Evolutionary conservation across 345 rosid genomes (phyloP), one percentile per base, ranked within the genome.

Genomic region (Linum usitatissimum): DNA sequence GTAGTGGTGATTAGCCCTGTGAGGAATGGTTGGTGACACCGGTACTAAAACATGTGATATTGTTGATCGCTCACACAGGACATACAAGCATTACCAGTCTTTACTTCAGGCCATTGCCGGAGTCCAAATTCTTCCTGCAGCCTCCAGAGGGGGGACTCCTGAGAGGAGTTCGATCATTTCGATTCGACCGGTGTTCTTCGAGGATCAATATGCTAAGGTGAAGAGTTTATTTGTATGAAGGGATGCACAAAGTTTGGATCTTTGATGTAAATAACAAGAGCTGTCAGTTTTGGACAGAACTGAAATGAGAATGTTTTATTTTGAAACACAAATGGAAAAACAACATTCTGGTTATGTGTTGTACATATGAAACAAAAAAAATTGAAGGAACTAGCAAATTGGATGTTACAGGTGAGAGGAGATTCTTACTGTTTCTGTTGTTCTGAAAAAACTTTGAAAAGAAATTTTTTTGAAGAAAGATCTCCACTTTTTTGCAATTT

Each of bases 141-240:
- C 99, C 99, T 7, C 94, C 96, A 0, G 97, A n/a, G 96, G 59
- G 94, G 87, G 42, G 2, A 90, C 97, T 0, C 99, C 99, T 1
- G 83, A 96, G 0, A 62, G 97, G 34, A 73, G 96, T 49, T 83
- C 94, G 0, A 84, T 23, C 97, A 1, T 87, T 93, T 62, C 28
- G 92, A 93, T 73, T 84, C 86, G 51, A 14, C 99, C 99, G 8
- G 94, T 87, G 63, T 87, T 93, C 84, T 90, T 90, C 36, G 96
- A 93, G 64, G 96, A 90, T 4, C 83, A 77, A 38, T 31, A 84
- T 81, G 75, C 58, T 84, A 64, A 21, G 53, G 53, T 18, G 3
- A 38, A 34, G 23, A 34, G 5, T 7, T 34, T 34, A 1, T 7
- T 3, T 57, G 14, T 59, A 63, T 28, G 57, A 49, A 20, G 55